A percentile compares a stretch with the other conserved stretches of the same genome.
phyloP scores from a whole-genome alignment of 192 early-diverging fungal genomes.

The Entomortierella beljakovae region DNA sequence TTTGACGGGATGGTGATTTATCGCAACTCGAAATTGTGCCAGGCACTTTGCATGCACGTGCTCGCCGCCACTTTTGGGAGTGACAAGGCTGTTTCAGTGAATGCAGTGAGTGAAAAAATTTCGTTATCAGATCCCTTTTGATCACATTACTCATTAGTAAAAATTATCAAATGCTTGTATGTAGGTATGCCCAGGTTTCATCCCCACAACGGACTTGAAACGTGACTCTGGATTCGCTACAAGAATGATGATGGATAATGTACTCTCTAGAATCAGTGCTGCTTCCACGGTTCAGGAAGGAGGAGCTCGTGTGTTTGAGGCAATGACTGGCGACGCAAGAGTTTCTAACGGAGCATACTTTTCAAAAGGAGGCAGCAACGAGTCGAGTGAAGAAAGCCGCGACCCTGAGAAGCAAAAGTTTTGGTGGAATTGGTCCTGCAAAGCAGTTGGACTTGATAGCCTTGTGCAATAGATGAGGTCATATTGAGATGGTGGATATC shows the following conservation, averaged over 20 bases:
- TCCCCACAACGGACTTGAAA: conserved; percentile 49
- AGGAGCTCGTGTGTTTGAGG: conserved; percentile 30
- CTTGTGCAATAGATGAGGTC: not conserved
- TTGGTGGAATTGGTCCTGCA: conserved; percentile 56
- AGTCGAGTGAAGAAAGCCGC: conserved; percentile 52
- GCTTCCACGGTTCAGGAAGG: conserved; percentile 40
- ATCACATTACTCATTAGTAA: not conserved
- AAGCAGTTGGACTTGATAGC: conserved; percentile 27
- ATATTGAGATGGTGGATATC: too few relatives aligned
- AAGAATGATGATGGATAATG: conserved; percentile 39
- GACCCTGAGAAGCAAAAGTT: conserved; percentile 48
- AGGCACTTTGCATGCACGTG: conserved; percentile 28
- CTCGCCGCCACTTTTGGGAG: conserved; percentile 19
- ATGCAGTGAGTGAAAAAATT: conserved; percentile 23
- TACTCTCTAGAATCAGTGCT: conserved; percentile 37
- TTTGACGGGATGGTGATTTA: conserved; percentile 54
- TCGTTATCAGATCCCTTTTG: not conserved
- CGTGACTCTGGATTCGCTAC: conserved; percentile 39
- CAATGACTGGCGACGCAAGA: conserved; percentile 20
- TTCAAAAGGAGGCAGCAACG: conserved; percentile 2
- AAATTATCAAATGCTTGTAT: not conserved
- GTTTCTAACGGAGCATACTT: conserved; percentile 24
- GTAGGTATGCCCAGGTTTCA: conserved; percentile 49
- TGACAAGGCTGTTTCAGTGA: conserved; percentile 19
- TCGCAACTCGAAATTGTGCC: conserved; percentile 51